A percentile compares a stretch with the other conserved stretches of the same genome.
These are phyloP conservation scores for Rhododendron kiyosumense DNA, from an alignment of 148 eudicot species.

Conservation along the genomic window DNA sequence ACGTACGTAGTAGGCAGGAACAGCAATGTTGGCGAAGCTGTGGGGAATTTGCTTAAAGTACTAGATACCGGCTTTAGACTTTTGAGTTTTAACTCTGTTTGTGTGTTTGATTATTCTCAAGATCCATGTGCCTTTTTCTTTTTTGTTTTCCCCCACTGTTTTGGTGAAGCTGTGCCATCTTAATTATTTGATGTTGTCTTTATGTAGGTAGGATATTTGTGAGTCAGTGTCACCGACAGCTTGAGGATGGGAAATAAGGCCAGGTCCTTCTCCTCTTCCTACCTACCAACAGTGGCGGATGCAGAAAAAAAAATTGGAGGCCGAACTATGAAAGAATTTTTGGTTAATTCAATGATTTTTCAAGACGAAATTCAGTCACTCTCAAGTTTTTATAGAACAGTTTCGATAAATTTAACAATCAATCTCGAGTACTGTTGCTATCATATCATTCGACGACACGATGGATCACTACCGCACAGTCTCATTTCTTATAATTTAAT, in stretches of 20 bases:
- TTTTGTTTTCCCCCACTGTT: background rate
- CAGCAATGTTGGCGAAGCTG: slow-evolving; percentile 12
- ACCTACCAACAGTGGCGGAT: no score
- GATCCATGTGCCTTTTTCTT: background rate
- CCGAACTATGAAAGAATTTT: no score
- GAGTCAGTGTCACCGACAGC: slow-evolving; percentile 10
- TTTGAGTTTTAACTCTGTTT: background rate
- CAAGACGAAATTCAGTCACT: no score
- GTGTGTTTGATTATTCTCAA: background rate
- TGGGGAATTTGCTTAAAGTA: slow-evolving; percentile 1
- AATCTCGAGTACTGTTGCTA: no score
- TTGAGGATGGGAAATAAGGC: slow-evolving; percentile 29
- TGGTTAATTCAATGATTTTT: no score
- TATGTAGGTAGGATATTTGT: slow-evolving; percentile 3
- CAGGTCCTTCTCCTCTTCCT: no score
- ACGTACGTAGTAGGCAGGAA: background rate
- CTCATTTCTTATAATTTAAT: no score
- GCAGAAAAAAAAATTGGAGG: no score
- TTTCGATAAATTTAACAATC: no score
- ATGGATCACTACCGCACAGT: no score
- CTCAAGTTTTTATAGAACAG: no score
- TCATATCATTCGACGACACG: no score
- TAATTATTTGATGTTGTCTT: background rate
- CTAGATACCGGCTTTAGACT: background rate
- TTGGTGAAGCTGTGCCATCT: background rate